Percentiles rank a stretch among this genome's conserved stretches.
phyloP scores from a whole-genome alignment of 192 early-diverging fungal species.

The Dissophora ornata region DNA sequence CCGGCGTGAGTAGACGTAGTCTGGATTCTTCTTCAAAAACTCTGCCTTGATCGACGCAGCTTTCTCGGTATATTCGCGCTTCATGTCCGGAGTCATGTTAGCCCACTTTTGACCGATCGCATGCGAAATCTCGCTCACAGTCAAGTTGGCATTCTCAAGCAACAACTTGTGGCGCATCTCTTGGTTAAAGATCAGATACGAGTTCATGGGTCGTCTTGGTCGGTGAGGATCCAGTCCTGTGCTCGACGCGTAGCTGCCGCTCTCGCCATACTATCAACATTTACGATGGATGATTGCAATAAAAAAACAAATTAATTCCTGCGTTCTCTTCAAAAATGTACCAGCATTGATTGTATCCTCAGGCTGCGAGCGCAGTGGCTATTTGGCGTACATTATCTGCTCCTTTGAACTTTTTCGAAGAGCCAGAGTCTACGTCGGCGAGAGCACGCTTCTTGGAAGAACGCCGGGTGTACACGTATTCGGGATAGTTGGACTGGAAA shows the following conservation, averaged over 20 bases:
- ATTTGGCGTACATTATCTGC: conserved; percentile 8
- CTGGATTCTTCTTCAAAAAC: conserved; percentile 62
- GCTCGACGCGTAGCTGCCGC: neutral
- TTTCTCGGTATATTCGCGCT: conserved; percentile 59
- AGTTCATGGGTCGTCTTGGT: conserved; percentile 70
- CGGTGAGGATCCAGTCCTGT: conserved; percentile 55
- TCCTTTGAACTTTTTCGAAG: conserved; percentile 43
- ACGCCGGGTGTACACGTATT: conserved; percentile 69
- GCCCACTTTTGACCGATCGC: conserved; percentile 67
- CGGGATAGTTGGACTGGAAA: conserved; percentile 64
- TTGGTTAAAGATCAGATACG: conserved; percentile 70
- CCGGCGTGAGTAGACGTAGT: conserved; percentile 68
- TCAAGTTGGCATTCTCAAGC: conserved; percentile 65
- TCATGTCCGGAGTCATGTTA: conserved; percentile 50
- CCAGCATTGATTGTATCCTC: too few relatives aligned
- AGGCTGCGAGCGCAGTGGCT: neutral
- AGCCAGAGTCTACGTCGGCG: conserved; percentile 16
- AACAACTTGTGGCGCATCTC: conserved; percentile 68
- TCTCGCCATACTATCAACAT: conserved; percentile 11
- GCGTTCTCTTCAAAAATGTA: too few relatives aligned
- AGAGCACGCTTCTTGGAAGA: conserved; percentile 48
- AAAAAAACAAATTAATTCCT: too few relatives aligned
- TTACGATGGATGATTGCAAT: neutral
- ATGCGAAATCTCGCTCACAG: conserved; percentile 68
- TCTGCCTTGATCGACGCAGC: conserved; percentile 62